phyloP scores from a whole-genome alignment of 176 grass and related monocot genomes.

The Puccinellia tenuiflora region DNA sequence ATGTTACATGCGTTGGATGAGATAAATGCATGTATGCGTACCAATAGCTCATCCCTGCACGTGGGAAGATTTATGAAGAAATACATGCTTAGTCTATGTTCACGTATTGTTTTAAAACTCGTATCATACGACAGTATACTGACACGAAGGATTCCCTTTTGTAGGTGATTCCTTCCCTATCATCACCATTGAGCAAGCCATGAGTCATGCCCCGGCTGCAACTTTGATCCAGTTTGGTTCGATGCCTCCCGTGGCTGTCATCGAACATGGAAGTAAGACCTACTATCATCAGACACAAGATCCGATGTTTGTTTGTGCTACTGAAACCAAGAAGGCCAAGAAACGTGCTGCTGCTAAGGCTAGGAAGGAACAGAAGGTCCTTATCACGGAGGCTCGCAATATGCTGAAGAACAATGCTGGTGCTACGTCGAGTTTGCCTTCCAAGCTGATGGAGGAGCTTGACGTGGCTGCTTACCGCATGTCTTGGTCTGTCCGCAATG shows the following conservation, averaged over 20 bases:
- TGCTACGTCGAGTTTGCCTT: too few species aligned
- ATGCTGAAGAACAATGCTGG: background rate
- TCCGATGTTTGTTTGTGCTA: accelerated
- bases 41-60: too few species aligned
- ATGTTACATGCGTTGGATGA: too few species aligned
- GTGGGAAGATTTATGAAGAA: too few species aligned
- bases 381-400: background rate
- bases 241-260: background rate
- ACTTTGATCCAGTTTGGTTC: background rate
- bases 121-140: too few species aligned
- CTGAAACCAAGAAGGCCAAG: background rate
- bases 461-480: background rate
- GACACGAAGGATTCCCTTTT: background rate
- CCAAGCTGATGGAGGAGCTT: background rate
- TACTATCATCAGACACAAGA: background rate
- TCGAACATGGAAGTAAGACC: background rate
- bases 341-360: background rate
- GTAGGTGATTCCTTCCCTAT: too few species aligned
- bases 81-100: too few species aligned
- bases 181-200: background rate
- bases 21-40: too few species aligned
- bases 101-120: too few species aligned
- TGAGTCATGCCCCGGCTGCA: background rate
- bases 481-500: background rate
- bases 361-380: too few species aligned